Base-by-base conservation (phyloP, 2,329 filamentous ascomycete species). In the Pseudogymnoascus sp. region DNA sequence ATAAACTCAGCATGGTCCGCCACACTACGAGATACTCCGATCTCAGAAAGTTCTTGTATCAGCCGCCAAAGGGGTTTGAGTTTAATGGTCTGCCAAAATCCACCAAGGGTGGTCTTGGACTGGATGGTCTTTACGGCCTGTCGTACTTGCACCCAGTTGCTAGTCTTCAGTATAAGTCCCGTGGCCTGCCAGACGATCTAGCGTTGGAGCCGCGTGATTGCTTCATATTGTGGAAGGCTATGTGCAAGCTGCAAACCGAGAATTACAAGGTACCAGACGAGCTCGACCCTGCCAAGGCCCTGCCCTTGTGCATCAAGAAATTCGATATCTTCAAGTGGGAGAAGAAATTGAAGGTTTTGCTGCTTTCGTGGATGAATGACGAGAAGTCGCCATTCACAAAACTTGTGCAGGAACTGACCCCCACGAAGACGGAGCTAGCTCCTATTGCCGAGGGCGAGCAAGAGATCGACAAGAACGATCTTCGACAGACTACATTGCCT, bases 11-110 rank as follows among this genome's bases (percentile, higher is more conserved):
- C 20, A 89, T 88, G 80, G 82, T 92, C 11, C 76, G 85, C 43
- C 87, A 92, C 67, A 75, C 76, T 1, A 80, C 85, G 36, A 79
- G 89, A 57, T 92, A 91, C 72, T 91, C 87, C 0, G 89, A 93
- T 69, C 75, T 93, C 1, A 79, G 88, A n/a, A 91, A 91, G 67
- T 91, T 89, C 66, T 72, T 84, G 36, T 91, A 89, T 70, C 71
- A 76, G 0, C 79, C 84, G 2, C 79, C 78, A 0, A 68, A 73
- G 2, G 75, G 75, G 20, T 71, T 74, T 4, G 70, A 74, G 22
- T 72, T 74, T 66, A 63, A 60, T 20, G 71, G 67, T 12, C 62
- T 69, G 41, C 64, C 68, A 62, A 68, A 73, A 7, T 76, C 77
- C 39, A 73, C 65, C 11, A 47, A 36, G 35, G 28, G 47, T 6